Conservation (phyloP, 139 green algal species). For the Trebouxia sp. region DNA sequence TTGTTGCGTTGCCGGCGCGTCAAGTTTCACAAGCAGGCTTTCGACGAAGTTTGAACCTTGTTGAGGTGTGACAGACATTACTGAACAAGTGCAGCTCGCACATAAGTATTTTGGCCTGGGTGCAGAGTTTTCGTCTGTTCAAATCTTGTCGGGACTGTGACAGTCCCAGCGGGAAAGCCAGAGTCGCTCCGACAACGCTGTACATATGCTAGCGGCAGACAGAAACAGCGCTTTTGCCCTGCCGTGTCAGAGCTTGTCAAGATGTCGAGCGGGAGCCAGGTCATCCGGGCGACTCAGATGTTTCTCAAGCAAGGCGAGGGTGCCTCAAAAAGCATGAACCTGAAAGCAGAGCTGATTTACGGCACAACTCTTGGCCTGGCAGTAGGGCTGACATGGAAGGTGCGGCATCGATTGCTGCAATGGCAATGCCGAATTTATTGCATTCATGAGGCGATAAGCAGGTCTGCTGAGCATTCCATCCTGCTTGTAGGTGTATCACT, state of each 20-base stretch:
- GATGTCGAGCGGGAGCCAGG: constrained; percentile 45
- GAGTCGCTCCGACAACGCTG: background rate
- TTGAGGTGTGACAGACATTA: no score
- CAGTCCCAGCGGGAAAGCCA: background rate
- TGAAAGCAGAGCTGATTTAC: constrained; percentile 45
- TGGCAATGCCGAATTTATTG: background rate
- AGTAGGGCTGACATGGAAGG: constrained; percentile 32
- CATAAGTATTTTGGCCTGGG: background rate
- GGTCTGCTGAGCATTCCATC: background rate
- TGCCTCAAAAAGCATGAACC: constrained; percentile 32
- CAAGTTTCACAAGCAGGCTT: background rate
- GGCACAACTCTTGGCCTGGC: constrained; percentile 29
- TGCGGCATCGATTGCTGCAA: background rate
- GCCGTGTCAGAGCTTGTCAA: background rate
- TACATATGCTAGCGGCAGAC: background rate
- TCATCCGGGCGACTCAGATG: constrained; percentile 52
- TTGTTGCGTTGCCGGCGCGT: background rate
- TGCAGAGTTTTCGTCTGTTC: background rate
- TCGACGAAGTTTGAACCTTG: no score
- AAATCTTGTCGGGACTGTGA: background rate
- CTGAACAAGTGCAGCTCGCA: no score
- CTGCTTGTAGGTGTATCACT: constrained; percentile 56
- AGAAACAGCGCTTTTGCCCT: background rate
- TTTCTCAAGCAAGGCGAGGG: constrained; percentile 45
- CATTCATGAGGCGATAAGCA: background rate